Base-by-base conservation (phyloP, 371 early-diverging fungal genomes). In the Nosema muscidifuracis region DNA sequence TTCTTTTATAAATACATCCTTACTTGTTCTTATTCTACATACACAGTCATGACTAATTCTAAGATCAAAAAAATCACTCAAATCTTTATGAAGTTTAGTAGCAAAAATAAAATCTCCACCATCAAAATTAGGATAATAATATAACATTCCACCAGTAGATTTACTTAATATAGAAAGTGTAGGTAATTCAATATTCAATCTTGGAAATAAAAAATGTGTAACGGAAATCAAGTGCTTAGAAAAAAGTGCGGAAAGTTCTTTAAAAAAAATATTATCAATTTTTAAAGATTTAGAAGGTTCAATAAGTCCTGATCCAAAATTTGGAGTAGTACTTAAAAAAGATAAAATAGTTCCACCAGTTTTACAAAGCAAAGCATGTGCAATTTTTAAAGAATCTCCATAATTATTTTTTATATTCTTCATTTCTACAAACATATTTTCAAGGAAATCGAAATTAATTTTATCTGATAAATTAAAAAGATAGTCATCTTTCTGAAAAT, bases 41-140 rank as follows among this genome's bases (percentile, higher is more conserved):
- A 95, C 94, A 4, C 93, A 94, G 74, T 96, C 95, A 47, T 92
- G 82, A n/a, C 90, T 93, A 74, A 92, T 85, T 44, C 89, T 87
- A 28, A 89, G 86, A 2, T 88, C 85, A 47, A 97, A 81, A 77
- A 90, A 88, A 61, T 90, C 88, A 0, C 86, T 79, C 61, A 98
- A 81, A 82, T 97, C 96, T 74, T 86, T 86, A 2, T 88, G 85
- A 79, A 95, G 89, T 75, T 94, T 93, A 75, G 87, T 78, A 0
- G 89, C 88, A 76, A 93, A 93, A 76, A 91, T 89, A 0, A 88
- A 82, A 67, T 92, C 87, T 4, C 85, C 85, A 0, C 92, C 91
- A 75, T 90, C 89, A 78, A 95, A 97, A 33, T 88, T 89, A 51
- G 95, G 94, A 78, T 96, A 97, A 82, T 91, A 91, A 83, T 89